Conservation (phyloP, 805 yeast species). For the Starmerella tilneyi region DNA sequence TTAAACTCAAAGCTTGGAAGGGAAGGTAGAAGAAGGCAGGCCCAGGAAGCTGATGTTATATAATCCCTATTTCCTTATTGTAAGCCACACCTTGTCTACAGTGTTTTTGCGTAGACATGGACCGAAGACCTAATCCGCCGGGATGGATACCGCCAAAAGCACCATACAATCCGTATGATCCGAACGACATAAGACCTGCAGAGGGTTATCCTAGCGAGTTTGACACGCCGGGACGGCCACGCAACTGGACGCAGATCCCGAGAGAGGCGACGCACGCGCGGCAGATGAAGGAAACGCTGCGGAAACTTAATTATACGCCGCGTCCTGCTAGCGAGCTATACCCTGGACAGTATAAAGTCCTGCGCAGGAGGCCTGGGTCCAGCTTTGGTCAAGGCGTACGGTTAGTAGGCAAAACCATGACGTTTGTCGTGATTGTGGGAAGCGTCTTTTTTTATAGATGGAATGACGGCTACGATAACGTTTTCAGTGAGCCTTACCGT, state of each 20-base stretch:
- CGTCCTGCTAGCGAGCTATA: constrained; percentile 63
- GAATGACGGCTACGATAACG: constrained; percentile 76
- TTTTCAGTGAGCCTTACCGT: constrained; percentile 58
- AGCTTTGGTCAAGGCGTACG: constrained; percentile 52
- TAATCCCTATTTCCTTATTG: no score
- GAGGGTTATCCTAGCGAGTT: constrained; percentile 81
- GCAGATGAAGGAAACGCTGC: constrained; percentile 63
- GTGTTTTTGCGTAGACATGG: constrained; percentile 27
- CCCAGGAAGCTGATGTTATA: no score
- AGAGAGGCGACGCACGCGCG: constrained; percentile 56
- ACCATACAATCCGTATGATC: constrained; percentile 79
- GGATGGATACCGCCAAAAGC: constrained; percentile 77
- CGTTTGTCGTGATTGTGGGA: constrained; percentile 43
- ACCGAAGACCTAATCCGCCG: constrained; percentile 61
- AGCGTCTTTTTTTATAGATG: constrained; percentile 67
- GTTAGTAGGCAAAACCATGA: constrained; percentile 43
- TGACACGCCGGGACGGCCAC: constrained; percentile 51
- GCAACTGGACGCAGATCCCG: constrained; percentile 49
- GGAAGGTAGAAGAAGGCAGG: no score
- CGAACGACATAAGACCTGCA: constrained; percentile 63
- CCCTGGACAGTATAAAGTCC: constrained; percentile 68
- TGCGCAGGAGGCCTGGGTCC: constrained; percentile 48
- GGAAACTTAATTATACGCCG: constrained; percentile 62
- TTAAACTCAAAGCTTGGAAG: no score
- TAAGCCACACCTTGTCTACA: no score